Conservation (phyloP, 1,139 yeast genomes). For the Diutina mesorugosa region DNA sequence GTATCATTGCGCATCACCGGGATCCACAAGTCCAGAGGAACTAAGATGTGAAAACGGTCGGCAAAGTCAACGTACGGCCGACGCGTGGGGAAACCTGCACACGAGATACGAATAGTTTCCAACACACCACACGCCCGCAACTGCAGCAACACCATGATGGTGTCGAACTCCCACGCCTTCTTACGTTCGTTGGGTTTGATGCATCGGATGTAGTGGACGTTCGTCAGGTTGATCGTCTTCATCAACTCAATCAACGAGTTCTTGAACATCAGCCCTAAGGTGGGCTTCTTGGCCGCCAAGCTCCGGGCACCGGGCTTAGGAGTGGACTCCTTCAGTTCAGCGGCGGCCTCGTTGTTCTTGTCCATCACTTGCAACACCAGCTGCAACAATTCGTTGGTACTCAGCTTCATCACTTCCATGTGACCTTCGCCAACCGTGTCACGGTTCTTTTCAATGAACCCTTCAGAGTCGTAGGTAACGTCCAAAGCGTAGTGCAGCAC, state of each 20-base stretch:
- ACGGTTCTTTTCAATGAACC: conserved; percentile 92
- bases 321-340: conserved; percentile 25
- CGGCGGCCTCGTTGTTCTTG: conserved; percentile 41
- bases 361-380: conserved; percentile 57
- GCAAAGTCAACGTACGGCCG: conserved; percentile 95
- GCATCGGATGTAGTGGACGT: conserved; percentile 94
- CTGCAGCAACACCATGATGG: conserved; percentile 90
- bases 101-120: conserved; percentile 90
- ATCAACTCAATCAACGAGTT: conserved; percentile 84
- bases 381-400: conserved; percentile 53
- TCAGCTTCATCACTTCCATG: conserved; percentile 63
- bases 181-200: conserved; percentile 93
- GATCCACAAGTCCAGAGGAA: conserved; percentile 61
- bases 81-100: conserved; percentile 96
- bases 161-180: conserved; percentile 92
- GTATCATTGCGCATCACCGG: conserved; percentile 43
- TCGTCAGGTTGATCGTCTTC: conserved; percentile 86
- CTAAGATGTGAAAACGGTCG: conserved; percentile 72
- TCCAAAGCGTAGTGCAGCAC: conserved; percentile 93
- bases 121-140: conserved; percentile 97
- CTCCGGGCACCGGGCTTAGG: conserved; percentile 1
- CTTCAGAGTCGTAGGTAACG: conserved; percentile 85
- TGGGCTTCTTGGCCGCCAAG: conserved; percentile 42
- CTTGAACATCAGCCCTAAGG: conserved; percentile 90
- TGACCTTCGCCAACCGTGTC: conserved; percentile 97